Evolutionary conservation across 768 basidiomycete species (phyloP).

Genomic region (Phylloporus sp.): DNA sequence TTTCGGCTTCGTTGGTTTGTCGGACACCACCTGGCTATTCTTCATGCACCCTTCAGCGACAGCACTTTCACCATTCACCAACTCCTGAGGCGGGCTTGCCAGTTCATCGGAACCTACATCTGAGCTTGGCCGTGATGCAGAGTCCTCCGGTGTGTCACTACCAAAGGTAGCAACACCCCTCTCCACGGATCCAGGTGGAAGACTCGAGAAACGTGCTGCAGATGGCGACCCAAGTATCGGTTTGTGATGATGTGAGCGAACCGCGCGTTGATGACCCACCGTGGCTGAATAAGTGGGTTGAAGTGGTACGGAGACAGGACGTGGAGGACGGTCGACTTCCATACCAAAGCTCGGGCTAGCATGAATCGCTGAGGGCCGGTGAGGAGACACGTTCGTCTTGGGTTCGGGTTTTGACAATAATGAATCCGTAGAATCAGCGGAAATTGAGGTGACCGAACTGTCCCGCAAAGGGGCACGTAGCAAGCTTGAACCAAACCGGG

Average conservation of each 20-base stretch:
- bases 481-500: conserved; percentile 22
- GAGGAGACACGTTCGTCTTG: conserved; percentile 4
- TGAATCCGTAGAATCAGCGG: conserved; percentile 20
- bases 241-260: conserved; percentile 3
- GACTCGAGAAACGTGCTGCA: conserved; percentile 18
- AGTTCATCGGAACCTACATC: conserved; percentile 13
- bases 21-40: background rate
- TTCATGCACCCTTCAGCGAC: conserved; percentile 11
- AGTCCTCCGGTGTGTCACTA: conserved; percentile 4
- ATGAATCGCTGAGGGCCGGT: conserved; percentile 7
- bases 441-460: conserved; percentile 30
- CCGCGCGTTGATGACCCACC: background rate
- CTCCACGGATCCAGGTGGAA: background rate
- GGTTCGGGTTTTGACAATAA: conserved; percentile 1
- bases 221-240: conserved; percentile 10
- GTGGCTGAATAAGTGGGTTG: conserved; percentile 5
- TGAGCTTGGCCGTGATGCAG: conserved; percentile 11
- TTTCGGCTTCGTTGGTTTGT: conserved; percentile 5
- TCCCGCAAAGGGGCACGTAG: conserved; percentile 22
- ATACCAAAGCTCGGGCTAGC: conserved; percentile 16
- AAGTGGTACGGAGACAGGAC: conserved; percentile 17
- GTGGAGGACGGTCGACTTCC: conserved; percentile 24
- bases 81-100: conserved; percentile 12
- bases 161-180: background rate
- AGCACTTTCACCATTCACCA: conserved; percentile 10